These are phyloP conservation scores for Nemophila menziesii DNA, from an alignment of 257 asterid genomes.

Conservation along the genomic window DNA sequence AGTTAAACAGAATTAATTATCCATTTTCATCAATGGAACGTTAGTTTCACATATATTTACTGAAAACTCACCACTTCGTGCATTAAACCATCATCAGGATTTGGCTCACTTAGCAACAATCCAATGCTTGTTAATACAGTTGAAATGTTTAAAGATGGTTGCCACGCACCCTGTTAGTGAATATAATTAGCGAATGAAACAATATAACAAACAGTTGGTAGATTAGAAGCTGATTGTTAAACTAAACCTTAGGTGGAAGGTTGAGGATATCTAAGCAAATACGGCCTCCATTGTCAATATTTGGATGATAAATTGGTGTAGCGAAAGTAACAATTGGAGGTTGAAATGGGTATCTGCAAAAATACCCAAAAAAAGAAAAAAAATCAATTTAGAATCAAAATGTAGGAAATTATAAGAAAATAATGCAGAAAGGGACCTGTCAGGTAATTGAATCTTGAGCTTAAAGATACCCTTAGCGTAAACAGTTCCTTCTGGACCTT, in stretches of 20 bases:
- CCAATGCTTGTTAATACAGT: constrained; percentile 72
- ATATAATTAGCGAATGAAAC: background rate
- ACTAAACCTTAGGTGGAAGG: constrained; percentile 78
- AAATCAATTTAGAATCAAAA: background rate
- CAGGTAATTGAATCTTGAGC: constrained; percentile 64
- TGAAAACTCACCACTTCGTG: constrained; percentile 81
- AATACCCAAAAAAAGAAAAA: constrained; percentile 1
- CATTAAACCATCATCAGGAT: constrained; percentile 93
- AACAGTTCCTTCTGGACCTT: constrained; percentile 71
- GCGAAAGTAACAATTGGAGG: constrained; percentile 73
- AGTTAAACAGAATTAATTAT: constrained; percentile 5
- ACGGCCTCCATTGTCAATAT: constrained; percentile 83
- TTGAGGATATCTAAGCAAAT: constrained; percentile 89
- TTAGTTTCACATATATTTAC: constrained; percentile 8
- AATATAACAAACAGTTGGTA: background rate
- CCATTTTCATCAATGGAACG: constrained; percentile 3
- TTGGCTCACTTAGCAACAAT: constrained; percentile 68
- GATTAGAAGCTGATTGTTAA: background rate
- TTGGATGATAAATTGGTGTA: constrained; percentile 78
- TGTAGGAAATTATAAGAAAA: too few relatives aligned
- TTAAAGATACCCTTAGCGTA: constrained; percentile 56
- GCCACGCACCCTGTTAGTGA: constrained; percentile 73
- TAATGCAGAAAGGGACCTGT: constrained; percentile 28
- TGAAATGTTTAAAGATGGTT: constrained; percentile 83
- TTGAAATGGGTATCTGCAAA: constrained; percentile 69